Evolutionary conservation across 495 filamentous ascomycete genomes (phyloP), one percentile per base, ranked within the genome.

Genomic region (Cryomyces minteri): DNA sequence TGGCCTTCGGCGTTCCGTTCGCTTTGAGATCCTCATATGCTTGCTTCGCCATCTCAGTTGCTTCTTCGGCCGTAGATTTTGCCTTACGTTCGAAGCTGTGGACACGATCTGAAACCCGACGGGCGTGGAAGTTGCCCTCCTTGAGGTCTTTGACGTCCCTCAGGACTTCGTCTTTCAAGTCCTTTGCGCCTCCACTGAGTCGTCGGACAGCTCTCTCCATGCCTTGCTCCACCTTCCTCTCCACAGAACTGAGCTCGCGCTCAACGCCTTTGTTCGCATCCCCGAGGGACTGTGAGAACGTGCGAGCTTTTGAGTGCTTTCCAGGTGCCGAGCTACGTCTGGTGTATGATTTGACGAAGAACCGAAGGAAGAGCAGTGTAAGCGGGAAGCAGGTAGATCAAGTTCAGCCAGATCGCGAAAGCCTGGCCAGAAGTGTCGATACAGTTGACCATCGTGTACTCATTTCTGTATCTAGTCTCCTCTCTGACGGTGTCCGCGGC

Each of bases 401-500:
- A 72, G 57, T 96, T 98, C 43, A 95, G 71, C 70, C 82, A 82
- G 62, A 95, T 80, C 39, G 88, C 92, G 49, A 94, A 94, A 8
- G 79, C 82, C 53, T 93, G 76, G 32, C 87, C 86, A 18, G 69
- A 72, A 28, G 82, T 90, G 49, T 84, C 78, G 60, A 94, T 73
- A 65, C 90, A 98, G 53, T 81, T 71, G 37, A 87, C 69, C 54
- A 70, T 77, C 46, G 71, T 64, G 48, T 68, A 73, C 43, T 65
- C 60, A 12, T 54, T 59, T 32, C 64, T 60, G 54, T 71, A 72
- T 40, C 56, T 59, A 41, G 55, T 62, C 40, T 61, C 57, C 41
- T 54, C 60, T 36, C 54, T 63, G 46, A 54, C 43, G 40, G 53
- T 50, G 43, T 61, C 51, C 10, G 54, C 39, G 18, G 54, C 43